Conservation (phyloP, 257 asterid genomes). For the Forsythia viridissima region DNA sequence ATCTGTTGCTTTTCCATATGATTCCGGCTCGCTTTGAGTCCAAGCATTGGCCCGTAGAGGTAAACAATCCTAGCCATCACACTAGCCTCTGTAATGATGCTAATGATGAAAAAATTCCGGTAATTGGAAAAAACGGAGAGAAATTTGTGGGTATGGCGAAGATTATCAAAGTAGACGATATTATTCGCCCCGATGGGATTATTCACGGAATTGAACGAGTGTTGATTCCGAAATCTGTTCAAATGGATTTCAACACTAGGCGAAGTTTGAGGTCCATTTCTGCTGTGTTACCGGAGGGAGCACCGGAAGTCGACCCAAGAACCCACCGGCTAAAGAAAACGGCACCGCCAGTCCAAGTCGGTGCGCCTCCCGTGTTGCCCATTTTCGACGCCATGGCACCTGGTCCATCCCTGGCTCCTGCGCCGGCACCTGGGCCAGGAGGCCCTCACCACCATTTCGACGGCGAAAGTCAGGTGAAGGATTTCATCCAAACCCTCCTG, state of each 20-base stretch:
- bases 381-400: constrained; percentile 81
- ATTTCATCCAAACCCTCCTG: constrained; percentile 80
- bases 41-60: constrained; percentile 34
- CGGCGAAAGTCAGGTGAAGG: constrained; percentile 91
- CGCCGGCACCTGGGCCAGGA: constrained; percentile 98
- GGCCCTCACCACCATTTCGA: constrained; percentile 92
- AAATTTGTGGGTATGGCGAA: constrained; percentile 43
- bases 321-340: constrained; percentile 66
- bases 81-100: constrained; percentile 53
- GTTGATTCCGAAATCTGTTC: constrained; percentile 78
- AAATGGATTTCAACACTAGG: constrained; percentile 75
- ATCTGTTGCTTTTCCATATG: constrained; percentile 74
- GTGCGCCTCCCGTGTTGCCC: constrained; percentile 71
- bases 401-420: constrained; percentile 92
- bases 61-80: constrained; percentile 20
- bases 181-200: constrained; percentile 86
- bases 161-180: constrained; percentile 54
- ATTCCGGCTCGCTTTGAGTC: constrained; percentile 74
- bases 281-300: constrained; percentile 81
- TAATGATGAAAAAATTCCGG: constrained; percentile 39
- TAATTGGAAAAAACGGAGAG: constrained; percentile 39
- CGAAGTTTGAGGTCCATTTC: constrained; percentile 69
- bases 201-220: constrained; percentile 90
- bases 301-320: constrained; percentile 90
- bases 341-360: constrained; percentile 51